These are phyloP conservation scores for Microcos paniculata DNA, from an alignment of 345 rosid species.

Conservation along the genomic window DNA sequence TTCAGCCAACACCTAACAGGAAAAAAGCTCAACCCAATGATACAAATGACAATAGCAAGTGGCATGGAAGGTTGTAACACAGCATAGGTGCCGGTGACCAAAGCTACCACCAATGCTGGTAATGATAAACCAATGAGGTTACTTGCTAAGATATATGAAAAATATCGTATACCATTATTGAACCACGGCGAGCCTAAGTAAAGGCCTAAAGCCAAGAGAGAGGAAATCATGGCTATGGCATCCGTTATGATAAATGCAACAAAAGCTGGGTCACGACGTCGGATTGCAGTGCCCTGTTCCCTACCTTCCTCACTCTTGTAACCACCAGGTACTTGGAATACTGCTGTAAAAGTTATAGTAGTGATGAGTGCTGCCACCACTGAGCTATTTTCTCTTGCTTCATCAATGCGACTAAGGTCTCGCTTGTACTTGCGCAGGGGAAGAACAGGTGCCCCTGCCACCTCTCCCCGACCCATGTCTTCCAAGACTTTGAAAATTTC, in stretches of 20 bases:
- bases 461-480: not conserved
- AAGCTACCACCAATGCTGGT: slow-evolving; percentile 14
- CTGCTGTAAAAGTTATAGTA: slow-evolving; percentile 21
- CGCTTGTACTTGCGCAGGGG: rapidly evolving
- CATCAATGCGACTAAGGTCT: not conserved
- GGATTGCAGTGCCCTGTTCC: not conserved
- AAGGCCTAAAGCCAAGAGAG: not conserved
- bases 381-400: slow-evolving; percentile 4
- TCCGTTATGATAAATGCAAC: slow-evolving; percentile 6
- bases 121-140: not conserved
- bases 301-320: not conserved
- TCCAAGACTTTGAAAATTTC: not conserved
- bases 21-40: not conserved
- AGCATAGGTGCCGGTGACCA: slow-evolving; percentile 10
- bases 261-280: slow-evolving; percentile 1
- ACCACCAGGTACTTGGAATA: slow-evolving; percentile 22
- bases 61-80: not conserved
- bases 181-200: not conserved
- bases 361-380: slow-evolving; percentile 16
- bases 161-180: too few species aligned
- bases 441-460: not conserved
- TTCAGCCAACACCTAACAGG: too few species aligned
- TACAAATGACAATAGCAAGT: not conserved
- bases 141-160: too few species aligned
- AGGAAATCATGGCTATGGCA: slow-evolving; percentile 15